Percentiles rank a stretch among this genome's conserved stretches.
Evolutionary conservation across 495 filamentous ascomycete genomes (phyloP).

Genomic region (Penicillium goetzii): DNA sequence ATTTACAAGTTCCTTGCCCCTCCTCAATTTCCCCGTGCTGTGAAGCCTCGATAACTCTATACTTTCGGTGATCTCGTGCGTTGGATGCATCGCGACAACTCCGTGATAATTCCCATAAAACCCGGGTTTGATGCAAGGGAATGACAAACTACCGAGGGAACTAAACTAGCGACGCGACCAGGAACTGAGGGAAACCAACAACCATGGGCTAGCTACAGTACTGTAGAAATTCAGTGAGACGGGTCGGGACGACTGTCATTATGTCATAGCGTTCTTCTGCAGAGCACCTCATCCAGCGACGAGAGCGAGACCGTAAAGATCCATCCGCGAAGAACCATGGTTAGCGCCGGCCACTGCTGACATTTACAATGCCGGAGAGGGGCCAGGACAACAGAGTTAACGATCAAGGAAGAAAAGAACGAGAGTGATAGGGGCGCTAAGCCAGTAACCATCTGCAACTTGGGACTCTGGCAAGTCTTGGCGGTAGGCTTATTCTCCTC

Average conservation of each 20-base stretch:
- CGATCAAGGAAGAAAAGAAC: constrained; percentile 10
- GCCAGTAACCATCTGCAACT: constrained; percentile 25
- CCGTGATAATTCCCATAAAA: background rate
- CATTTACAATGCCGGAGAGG: background rate
- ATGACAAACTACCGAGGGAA: background rate
- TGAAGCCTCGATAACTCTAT: constrained; percentile 5
- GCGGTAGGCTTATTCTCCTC: constrained; percentile 34
- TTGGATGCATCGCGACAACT: constrained; percentile 26
- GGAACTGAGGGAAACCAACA: no score
- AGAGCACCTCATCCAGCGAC: background rate
- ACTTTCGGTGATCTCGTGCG: constrained; percentile 21
- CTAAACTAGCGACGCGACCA: background rate
- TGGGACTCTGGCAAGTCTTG: constrained; percentile 26
- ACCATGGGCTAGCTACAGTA: background rate
- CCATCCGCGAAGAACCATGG: constrained; percentile 15
- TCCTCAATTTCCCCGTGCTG: background rate
- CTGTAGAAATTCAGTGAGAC: constrained; percentile 1
- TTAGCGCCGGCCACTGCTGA: constrained; percentile 17
- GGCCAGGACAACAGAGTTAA: constrained; percentile 18
- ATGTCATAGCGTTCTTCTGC: background rate
- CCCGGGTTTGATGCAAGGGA: background rate
- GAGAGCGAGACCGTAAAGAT: background rate
- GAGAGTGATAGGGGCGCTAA: constrained; percentile 13
- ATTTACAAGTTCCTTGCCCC: constrained; percentile 7
- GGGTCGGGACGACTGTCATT: constrained; percentile 3